Evolutionary conservation across 164 flowering plant species (phyloP).

Genomic region (Vitis vinifera): DNA sequence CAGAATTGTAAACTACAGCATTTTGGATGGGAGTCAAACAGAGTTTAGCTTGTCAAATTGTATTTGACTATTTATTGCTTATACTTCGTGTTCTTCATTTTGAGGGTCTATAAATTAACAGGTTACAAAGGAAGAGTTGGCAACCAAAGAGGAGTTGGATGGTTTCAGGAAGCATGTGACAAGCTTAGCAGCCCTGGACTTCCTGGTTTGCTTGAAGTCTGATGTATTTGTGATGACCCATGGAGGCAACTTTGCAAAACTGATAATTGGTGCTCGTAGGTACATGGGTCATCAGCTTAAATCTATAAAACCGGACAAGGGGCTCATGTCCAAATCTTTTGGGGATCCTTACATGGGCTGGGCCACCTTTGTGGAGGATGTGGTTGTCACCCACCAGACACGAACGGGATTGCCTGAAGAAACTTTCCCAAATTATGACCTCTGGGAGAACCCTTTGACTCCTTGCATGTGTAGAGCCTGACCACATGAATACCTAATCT

Average conservation of each 20-base stretch:
- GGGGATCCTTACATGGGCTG: slow-evolving; percentile 99
- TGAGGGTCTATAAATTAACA: slow-evolving; percentile 20
- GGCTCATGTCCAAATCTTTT: slow-evolving; percentile 95
- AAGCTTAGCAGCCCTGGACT: slow-evolving; percentile 95
- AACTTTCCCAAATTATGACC: slow-evolving; percentile 95
- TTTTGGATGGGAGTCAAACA: no score
- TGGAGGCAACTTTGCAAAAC: slow-evolving; percentile 95
- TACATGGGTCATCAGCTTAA: slow-evolving; percentile 91
- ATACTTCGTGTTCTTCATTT: background rate
- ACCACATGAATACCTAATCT: slow-evolving; percentile 6
- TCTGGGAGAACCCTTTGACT: slow-evolving; percentile 98
- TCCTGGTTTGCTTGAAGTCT: slow-evolving; percentile 91
- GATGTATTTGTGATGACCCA: slow-evolving; percentile 99
- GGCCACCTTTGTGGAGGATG: slow-evolving; percentile 95
- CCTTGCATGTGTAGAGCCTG: slow-evolving; percentile 97
- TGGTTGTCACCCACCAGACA: slow-evolving; percentile 84
- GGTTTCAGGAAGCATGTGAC: slow-evolving; percentile 89
- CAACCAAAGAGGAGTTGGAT: slow-evolving; percentile 75
- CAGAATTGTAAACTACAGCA: no score
- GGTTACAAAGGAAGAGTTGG: slow-evolving; percentile 95
- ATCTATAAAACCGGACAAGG: slow-evolving; percentile 97
- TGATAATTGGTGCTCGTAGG: slow-evolving; percentile 88
- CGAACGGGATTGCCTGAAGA: slow-evolving; percentile 91
- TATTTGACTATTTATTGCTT: background rate
- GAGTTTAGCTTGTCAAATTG: background rate